These are phyloP conservation scores for Aspergillus neotritici DNA, from an alignment of 2,329 filamentous ascomycete species.

Conservation along the genomic window DNA sequence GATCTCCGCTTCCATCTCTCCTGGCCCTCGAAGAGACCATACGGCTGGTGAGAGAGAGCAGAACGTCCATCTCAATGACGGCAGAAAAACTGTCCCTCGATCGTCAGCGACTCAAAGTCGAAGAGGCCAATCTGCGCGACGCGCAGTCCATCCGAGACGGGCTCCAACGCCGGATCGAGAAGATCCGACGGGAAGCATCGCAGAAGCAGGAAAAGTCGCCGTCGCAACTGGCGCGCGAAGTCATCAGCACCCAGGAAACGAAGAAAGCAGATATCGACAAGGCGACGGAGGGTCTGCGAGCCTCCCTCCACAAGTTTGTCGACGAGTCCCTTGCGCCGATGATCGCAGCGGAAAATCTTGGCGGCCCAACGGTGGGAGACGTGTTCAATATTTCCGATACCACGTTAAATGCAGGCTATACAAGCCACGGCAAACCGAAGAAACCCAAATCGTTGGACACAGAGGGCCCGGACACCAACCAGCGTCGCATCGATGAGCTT, in stretches of 20 bases:
- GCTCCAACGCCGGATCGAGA: slow-evolving; percentile 54
- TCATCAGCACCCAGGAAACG: slow-evolving; percentile 55
- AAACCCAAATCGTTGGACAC: slow-evolving; percentile 28
- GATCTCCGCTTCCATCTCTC: slow-evolving; percentile 65
- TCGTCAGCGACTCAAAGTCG: slow-evolving; percentile 38
- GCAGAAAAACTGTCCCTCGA: slow-evolving; percentile 36
- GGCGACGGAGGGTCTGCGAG: slow-evolving; percentile 57
- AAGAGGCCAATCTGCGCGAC: slow-evolving; percentile 45
- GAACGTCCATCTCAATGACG: slow-evolving; percentile 49
- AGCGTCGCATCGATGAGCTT: slow-evolving; percentile 49
- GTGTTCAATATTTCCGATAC: slow-evolving; percentile 59
- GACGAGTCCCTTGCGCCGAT: slow-evolving; percentile 64
- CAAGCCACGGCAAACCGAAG: slow-evolving; percentile 45
- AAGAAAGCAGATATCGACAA: slow-evolving; percentile 57
- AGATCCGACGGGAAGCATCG: slow-evolving; percentile 54
- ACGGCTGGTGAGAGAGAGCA: slow-evolving; percentile 59
- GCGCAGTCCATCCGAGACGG: slow-evolving; percentile 42
- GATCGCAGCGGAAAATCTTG: slow-evolving; percentile 76
- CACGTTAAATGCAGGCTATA: slow-evolving; percentile 49
- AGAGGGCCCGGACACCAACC: slow-evolving; percentile 30
- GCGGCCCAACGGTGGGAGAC: slow-evolving; percentile 75
- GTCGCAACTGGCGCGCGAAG: slow-evolving; percentile 58
- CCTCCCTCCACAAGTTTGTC: slow-evolving; percentile 64
- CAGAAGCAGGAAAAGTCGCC: slow-evolving; percentile 54
- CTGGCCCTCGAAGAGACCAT: slow-evolving; percentile 65